Conservation (phyloP, 768 basidiomycete genomes). For the Leccinum ochraceum region DNA sequence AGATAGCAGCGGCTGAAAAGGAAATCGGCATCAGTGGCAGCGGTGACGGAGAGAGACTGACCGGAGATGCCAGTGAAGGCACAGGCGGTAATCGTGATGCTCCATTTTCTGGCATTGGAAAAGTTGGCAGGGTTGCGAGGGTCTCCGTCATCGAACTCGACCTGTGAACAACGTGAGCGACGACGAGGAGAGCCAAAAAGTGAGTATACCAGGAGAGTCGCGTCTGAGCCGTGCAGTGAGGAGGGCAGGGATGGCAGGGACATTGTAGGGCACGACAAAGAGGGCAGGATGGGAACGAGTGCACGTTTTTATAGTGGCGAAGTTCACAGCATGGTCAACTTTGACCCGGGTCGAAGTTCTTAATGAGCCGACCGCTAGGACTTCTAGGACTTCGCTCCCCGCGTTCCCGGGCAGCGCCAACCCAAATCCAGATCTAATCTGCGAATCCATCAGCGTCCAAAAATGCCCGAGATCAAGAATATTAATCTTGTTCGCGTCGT, state of each 20-base stretch:
- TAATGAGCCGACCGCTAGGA: neutral
- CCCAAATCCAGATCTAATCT: constrained; percentile 5
- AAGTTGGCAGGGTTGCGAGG: constrained; percentile 43
- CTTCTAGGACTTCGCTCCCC: constrained; percentile 2
- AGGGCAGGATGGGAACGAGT: neutral
- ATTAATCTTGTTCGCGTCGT: neutral
- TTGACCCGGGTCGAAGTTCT: constrained; percentile 6
- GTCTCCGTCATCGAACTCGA: constrained; percentile 43
- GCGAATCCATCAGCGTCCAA: constrained; percentile 13
- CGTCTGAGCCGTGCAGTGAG: constrained; percentile 17
- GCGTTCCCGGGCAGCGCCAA: neutral
- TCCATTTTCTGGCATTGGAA: constrained; percentile 42
- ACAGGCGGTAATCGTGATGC: constrained; percentile 37
- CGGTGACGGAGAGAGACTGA: constrained; percentile 13
- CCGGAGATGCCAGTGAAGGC: constrained; percentile 35
- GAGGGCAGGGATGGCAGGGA: constrained; percentile 15
- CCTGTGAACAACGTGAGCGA: constrained; percentile 26
- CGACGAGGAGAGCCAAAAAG: neutral
- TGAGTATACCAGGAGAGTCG: constrained; percentile 15
- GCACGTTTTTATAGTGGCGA: constrained; percentile 12
- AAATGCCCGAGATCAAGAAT: constrained; percentile 9
- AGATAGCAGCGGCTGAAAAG: constrained; percentile 46
- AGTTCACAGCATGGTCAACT: constrained; percentile 13
- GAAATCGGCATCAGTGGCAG: neutral
- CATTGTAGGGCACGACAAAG: constrained; percentile 8